A percentile compares a stretch with the other conserved stretches of the same genome.
phyloP scores from a whole-genome alignment of 495 filamentous ascomycete species.

The Terfezia claveryi region DNA sequence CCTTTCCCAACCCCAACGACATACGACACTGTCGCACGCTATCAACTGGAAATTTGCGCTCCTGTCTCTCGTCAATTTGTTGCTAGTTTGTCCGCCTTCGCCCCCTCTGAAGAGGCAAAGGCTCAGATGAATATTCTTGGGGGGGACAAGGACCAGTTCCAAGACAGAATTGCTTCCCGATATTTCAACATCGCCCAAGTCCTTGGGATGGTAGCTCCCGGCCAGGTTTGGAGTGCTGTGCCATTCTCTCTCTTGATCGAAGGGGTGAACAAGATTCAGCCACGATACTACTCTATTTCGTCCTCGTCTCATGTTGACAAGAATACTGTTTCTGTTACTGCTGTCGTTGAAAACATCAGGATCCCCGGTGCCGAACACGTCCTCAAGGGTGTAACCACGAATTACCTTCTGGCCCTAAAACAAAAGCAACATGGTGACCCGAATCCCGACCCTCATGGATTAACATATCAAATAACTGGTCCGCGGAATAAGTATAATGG shows the following conservation, averaged over 20 bases:
- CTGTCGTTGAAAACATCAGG: constrained; percentile 66
- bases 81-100: constrained; percentile 66
- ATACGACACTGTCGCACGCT: constrained; percentile 79
- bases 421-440: constrained; percentile 89
- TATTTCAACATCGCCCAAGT: constrained; percentile 81
- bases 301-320: constrained; percentile 89
- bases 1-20: constrained; percentile 95
- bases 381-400: constrained; percentile 87
- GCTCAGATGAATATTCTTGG: constrained; percentile 73
- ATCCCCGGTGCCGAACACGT: constrained; percentile 59
- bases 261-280: constrained; percentile 80
- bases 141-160: constrained; percentile 89
- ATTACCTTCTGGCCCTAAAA: constrained; percentile 90
- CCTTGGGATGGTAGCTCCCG: constrained; percentile 47
- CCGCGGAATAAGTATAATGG: constrained; percentile 95
- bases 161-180: constrained; percentile 57
- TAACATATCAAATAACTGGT: constrained; percentile 72
- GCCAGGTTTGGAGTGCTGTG: constrained; percentile 54
- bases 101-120: constrained; percentile 64
- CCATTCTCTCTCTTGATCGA: constrained; percentile 94
- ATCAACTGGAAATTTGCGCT: constrained; percentile 92
- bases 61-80: constrained; percentile 94
- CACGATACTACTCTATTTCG: constrained; percentile 98
- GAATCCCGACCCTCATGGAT: constrained; percentile 61
- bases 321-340: constrained; percentile 81